Conservation (phyloP, 768 basidiomycete species). For the Pleurotus giganteus region DNA sequence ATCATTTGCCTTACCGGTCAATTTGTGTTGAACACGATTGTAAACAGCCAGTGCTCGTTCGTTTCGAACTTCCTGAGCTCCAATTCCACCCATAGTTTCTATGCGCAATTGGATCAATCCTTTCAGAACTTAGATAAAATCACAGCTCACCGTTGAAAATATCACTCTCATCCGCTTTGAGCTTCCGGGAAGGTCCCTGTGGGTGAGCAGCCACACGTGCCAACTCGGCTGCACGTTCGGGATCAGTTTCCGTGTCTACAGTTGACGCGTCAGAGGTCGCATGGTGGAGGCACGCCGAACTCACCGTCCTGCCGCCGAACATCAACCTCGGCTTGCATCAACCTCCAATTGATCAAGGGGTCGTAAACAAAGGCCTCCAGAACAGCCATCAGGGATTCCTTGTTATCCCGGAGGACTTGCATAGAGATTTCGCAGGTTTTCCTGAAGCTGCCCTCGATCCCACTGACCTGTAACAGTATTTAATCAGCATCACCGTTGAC, state of each 20-base stretch:
- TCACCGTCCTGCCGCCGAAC: constrained; percentile 66
- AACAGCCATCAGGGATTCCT: constrained; percentile 99
- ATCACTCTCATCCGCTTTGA: constrained; percentile 90
- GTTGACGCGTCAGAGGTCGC: constrained; percentile 5
- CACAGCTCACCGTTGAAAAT: constrained; percentile 76
- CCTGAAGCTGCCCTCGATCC: constrained; percentile 96
- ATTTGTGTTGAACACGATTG: constrained; percentile 91
- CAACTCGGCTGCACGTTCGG: constrained; percentile 59
- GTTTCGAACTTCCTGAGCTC: constrained; percentile 87
- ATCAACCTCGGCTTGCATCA: constrained; percentile 84
- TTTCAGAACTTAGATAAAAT: neutral
- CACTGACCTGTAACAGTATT: constrained; percentile 68
- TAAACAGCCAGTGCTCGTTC: constrained; percentile 89
- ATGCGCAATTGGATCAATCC: neutral
- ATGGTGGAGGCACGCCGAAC: constrained; percentile 11
- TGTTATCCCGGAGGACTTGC: constrained; percentile 93
- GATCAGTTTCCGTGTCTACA: constrained; percentile 43
- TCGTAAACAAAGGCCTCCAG: constrained; percentile 99
- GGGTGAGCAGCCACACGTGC: constrained; percentile 69
- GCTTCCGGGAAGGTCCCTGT: constrained; percentile 76
- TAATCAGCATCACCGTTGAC: constrained; percentile 5
- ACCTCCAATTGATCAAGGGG: constrained; percentile 94
- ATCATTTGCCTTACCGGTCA: constrained; percentile 64
- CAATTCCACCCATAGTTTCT: constrained; percentile 49
- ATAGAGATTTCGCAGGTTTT: constrained; percentile 98